Percentiles rank a stretch among this genome's conserved stretches.
phyloP scores from a whole-genome alignment of 2,329 filamentous ascomycete genomes.

The Ambrosiella beaveri region DNA sequence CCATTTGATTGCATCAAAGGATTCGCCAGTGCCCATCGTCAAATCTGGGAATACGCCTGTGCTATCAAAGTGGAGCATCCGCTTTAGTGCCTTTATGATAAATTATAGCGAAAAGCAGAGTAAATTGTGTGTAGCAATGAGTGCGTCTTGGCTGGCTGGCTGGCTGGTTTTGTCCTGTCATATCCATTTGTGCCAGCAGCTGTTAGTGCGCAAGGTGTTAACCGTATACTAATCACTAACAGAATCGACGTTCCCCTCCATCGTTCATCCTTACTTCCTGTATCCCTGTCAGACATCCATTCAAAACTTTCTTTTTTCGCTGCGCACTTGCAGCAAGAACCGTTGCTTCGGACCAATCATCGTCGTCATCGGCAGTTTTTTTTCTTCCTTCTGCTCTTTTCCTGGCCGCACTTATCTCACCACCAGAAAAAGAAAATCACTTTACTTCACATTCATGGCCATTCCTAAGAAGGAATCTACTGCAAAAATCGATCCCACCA shows the following conservation, averaged over 20 bases:
- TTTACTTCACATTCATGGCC: not conserved
- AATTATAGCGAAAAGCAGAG: too few relatives aligned
- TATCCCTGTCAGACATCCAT: not conserved
- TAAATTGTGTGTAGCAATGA: too few relatives aligned
- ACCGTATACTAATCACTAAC: not conserved
- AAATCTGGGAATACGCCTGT: too few relatives aligned
- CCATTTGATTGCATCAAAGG: too few relatives aligned
- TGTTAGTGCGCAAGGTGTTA: not conserved
- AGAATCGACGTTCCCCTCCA: not conserved
- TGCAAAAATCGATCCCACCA: not conserved
- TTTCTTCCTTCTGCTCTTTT: not conserved
- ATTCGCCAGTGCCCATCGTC: too few relatives aligned
- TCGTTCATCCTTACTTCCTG: not conserved
- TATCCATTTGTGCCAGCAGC: not conserved
- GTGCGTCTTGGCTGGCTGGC: too few relatives aligned
- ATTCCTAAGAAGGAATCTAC: not conserved
- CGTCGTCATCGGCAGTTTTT: not conserved
- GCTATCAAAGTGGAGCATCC: too few relatives aligned
- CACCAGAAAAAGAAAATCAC: not conserved
- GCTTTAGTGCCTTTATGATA: too few relatives aligned
- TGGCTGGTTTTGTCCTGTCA: not conserved
- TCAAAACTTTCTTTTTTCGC: not conserved
- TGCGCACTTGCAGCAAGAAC: not conserved
- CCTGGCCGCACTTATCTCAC: not conserved
- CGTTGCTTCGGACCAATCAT: not conserved